phyloP scores from a whole-genome alignment of 2,329 filamentous ascomycete species.

The Aspergillus brunneoviolaceus region DNA sequence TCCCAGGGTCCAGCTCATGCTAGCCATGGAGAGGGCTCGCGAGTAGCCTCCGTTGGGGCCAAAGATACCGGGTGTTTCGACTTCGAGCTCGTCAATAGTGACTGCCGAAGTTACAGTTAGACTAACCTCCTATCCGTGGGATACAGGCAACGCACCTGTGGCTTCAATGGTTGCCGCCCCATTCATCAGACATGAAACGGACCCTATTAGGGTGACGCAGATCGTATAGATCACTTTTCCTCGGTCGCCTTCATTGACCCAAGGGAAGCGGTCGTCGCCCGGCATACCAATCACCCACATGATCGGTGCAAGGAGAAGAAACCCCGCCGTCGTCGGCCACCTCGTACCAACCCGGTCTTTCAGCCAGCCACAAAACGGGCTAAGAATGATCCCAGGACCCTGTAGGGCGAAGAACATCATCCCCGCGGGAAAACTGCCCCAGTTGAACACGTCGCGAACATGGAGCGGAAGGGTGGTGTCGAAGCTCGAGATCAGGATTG shows the following conservation, averaged over 20 bases:
- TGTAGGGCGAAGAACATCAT: slow-evolving; percentile 59
- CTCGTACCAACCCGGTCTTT: slow-evolving; percentile 28
- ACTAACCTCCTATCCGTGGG: background rate
- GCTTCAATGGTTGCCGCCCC: slow-evolving; percentile 31
- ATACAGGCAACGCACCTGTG: slow-evolving; percentile 24
- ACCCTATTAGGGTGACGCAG: slow-evolving; percentile 21
- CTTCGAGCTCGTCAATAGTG: slow-evolving; percentile 24
- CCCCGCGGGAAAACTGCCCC: slow-evolving; percentile 56
- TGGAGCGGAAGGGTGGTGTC: slow-evolving; percentile 58
- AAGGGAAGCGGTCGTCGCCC: slow-evolving; percentile 28
- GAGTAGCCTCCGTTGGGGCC: slow-evolving; percentile 29
- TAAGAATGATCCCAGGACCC: slow-evolving; percentile 56
- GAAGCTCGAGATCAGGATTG: slow-evolving; percentile 54
- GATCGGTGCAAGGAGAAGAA: slow-evolving; percentile 22
- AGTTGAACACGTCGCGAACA: slow-evolving; percentile 53
- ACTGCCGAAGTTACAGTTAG: slow-evolving; percentile 7
- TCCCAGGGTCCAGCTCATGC: slow-evolving; percentile 26
- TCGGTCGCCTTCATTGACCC: slow-evolving; percentile 18
- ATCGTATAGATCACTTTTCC: slow-evolving; percentile 25
- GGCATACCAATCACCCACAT: slow-evolving; percentile 31
- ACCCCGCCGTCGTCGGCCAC: slow-evolving; percentile 26
- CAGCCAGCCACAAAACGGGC: slow-evolving; percentile 57
- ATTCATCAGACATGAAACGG: slow-evolving; percentile 26
- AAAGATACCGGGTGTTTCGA: slow-evolving; percentile 24
- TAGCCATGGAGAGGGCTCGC: slow-evolving; percentile 24